Evolutionary conservation across 225 moss, liverwort and hornwort genomes (phyloP).

Genomic region (Straminergon stramineum): DNA sequence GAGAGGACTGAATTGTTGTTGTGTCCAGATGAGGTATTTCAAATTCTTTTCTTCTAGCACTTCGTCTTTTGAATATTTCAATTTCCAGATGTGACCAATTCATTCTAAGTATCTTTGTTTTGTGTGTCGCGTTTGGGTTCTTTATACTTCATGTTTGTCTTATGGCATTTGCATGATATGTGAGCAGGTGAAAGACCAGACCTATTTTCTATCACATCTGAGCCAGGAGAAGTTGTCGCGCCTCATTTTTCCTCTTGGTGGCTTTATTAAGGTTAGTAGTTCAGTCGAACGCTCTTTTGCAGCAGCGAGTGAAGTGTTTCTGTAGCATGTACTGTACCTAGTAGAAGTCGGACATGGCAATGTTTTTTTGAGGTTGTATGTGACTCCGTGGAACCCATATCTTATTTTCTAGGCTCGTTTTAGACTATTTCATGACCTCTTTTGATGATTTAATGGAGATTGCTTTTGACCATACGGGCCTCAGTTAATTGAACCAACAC

Average conservation of each 20-base stretch:
- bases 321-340: neutral
- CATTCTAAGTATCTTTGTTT: neutral
- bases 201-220: slow-evolving; percentile 87
- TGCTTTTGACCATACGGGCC: neutral
- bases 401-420: neutral
- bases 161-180: neutral
- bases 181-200: slow-evolving; percentile 83
- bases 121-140: neutral
- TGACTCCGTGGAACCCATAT: neutral
- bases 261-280: slow-evolving; percentile 60
- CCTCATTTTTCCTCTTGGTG: slow-evolving; percentile 81
- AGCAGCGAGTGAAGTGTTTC: neutral
- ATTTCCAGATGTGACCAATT: neutral
- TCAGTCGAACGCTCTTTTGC: neutral
- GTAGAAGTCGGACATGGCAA: neutral
- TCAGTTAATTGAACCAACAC: neutral
- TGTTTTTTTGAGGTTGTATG: neutral
- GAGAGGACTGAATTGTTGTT: slow-evolving; percentile 42
- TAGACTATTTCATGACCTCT: neutral
- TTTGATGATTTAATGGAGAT: neutral
- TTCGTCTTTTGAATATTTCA: neutral
- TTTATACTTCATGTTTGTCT: neutral
- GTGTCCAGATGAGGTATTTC: slow-evolving; percentile 70
- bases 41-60: neutral
- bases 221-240: slow-evolving; percentile 68